Evolutionary conservation across 2,329 filamentous ascomycete species (phyloP).

Genomic region (Pyricularia pennisetigena): DNA sequence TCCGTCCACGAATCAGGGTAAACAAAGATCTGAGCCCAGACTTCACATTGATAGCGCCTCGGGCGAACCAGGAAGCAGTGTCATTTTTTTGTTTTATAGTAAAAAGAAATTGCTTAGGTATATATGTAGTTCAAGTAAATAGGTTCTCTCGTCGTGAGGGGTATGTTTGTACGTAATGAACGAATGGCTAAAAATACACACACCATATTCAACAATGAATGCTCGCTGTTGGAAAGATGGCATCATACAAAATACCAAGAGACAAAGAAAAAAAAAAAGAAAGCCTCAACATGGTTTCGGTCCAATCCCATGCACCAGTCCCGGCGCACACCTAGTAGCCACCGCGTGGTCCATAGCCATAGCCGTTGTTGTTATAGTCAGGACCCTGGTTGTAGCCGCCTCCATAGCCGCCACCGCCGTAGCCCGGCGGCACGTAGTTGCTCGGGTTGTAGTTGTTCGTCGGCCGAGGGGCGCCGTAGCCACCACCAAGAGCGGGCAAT

Average conservation of each 20-base stretch:
- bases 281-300: neutral
- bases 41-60: no score
- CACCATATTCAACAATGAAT: neutral
- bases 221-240: neutral
- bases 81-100: neutral
- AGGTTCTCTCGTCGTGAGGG: neutral
- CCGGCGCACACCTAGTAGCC: conserved; percentile 2
- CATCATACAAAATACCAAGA: neutral
- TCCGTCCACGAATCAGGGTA: neutral
- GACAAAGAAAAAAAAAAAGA: neutral
- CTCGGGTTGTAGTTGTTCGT: conserved; percentile 2
- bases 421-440: neutral
- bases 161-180: neutral
- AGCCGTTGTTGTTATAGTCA: conserved; percentile 5
- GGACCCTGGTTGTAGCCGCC: conserved; percentile 2
- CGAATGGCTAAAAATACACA: neutral
- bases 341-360: conserved; percentile 2
- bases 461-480: conserved; percentile 5
- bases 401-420: conserved; percentile 1
- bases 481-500: conserved; percentile 18
- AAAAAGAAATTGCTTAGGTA: neutral
- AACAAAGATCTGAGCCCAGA: neutral
- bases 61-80: no score
- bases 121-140: neutral
- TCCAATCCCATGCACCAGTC: neutral